A percentile compares a stretch with the other conserved stretches of the same genome.
phyloP scores from a whole-genome alignment of 805 yeast genomes.

The Isabelozyma heimii region DNA sequence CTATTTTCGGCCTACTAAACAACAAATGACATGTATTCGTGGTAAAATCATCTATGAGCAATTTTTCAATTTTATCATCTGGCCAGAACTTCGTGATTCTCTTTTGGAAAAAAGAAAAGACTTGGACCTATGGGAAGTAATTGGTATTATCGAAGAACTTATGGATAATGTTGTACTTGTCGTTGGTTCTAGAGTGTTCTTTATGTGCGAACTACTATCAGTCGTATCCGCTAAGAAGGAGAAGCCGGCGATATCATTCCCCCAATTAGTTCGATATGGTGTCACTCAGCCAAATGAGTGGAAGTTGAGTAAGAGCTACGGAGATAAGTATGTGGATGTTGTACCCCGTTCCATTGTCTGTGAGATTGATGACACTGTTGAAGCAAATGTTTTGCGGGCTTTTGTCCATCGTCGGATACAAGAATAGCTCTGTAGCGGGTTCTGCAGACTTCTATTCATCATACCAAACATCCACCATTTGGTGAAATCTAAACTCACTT shows the following conservation, averaged over 20 bases:
- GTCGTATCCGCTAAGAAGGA: conserved; percentile 1
- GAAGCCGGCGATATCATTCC: conserved; percentile 1
- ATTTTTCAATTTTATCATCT: conserved; percentile 2
- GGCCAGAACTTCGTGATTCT: conserved; percentile 3
- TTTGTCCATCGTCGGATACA: not conserved
- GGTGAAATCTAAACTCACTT: too few relatives aligned
- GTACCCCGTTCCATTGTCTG: conserved; percentile 3
- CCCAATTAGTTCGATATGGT: conserved; percentile 1
- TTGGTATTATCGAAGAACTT: conserved; percentile 2
- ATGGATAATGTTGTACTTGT: conserved; percentile 2
- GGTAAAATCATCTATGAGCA: conserved; percentile 1
- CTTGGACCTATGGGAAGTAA: conserved; percentile 2
- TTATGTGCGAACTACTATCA: conserved; percentile 1
- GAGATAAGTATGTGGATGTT: conserved; percentile 3
- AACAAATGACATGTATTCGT: not conserved
- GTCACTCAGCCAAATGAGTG: conserved; percentile 1
- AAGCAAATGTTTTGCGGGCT: conserved; percentile 1
- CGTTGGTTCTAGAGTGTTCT: conserved; percentile 1
- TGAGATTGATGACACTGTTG: conserved; percentile 1
- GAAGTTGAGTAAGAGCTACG: conserved; percentile 3
- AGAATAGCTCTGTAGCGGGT: too few relatives aligned
- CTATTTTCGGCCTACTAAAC: conserved; percentile 1
- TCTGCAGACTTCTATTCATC: too few relatives aligned
- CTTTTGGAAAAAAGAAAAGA: not conserved
- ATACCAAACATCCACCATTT: too few relatives aligned